These are phyloP conservation scores for Penicillium canescens DNA, from an alignment of 495 filamentous ascomycete genomes.

Conservation along the genomic window DNA sequence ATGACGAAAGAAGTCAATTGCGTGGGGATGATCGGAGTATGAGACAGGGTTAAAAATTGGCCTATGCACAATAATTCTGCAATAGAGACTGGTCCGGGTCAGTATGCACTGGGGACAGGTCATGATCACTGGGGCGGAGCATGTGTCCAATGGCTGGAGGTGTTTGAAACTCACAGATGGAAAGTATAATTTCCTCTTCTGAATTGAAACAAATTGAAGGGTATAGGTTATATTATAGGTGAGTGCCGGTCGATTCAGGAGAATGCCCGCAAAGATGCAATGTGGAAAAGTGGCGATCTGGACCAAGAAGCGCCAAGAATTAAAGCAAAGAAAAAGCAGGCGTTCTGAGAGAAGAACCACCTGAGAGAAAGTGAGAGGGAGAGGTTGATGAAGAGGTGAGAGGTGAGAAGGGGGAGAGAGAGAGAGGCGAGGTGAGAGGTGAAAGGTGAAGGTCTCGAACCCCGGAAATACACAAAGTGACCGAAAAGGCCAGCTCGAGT, in stretches of 20 bases:
- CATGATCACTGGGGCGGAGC: neutral
- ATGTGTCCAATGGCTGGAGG: neutral
- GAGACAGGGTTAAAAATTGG: conserved; percentile 1
- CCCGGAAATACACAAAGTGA: conserved; percentile 35
- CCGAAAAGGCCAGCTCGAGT: conserved; percentile 34
- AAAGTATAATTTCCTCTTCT: conserved; percentile 1
- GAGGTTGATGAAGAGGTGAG: conserved; percentile 14
- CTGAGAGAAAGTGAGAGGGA: conserved; percentile 11
- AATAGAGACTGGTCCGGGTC: conserved; percentile 17
- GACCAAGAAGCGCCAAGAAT: conserved; percentile 9
- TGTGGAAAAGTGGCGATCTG: conserved; percentile 6
- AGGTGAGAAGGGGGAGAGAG: too few species aligned
- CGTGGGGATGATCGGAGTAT: conserved; percentile 3
- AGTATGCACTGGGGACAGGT: conserved; percentile 15
- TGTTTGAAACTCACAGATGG: neutral
- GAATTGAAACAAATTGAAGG: conserved; percentile 8
- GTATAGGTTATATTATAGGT: conserved; percentile 1
- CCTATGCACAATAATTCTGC: conserved; percentile 16
- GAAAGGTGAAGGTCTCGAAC: conserved; percentile 29
- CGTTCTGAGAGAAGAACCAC: conserved; percentile 16
- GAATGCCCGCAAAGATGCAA: conserved; percentile 6
- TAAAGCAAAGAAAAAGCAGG: conserved; percentile 17
- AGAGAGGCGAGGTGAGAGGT: neutral
- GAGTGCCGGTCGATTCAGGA: neutral
- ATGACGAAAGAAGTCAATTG: conserved; percentile 31